A percentile compares a stretch with the other conserved stretches of the same genome.
phyloP scores from a whole-genome alignment of 2,329 filamentous ascomycete species.

The Ustulina deusta region DNA sequence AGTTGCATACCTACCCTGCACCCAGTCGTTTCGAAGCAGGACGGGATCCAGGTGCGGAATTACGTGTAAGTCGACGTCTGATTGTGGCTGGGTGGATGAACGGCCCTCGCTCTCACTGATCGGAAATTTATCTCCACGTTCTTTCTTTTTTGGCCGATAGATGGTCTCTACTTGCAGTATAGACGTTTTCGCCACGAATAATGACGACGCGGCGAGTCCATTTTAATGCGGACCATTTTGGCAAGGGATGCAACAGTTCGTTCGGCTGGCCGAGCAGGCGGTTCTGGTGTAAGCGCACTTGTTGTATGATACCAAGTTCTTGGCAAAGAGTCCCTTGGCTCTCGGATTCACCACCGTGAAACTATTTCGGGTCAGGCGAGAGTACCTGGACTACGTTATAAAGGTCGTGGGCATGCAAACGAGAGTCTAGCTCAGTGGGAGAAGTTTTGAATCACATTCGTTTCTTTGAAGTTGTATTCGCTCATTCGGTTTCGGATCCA shows the following conservation, averaged over 20 bases:
- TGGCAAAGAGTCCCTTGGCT: constrained; percentile 23
- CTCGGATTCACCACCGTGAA: constrained; percentile 15
- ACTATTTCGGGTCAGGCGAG: not conserved
- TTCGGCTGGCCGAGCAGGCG: not conserved
- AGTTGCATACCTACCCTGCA: not conserved
- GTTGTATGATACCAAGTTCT: constrained; percentile 14
- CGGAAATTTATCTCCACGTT: constrained; percentile 4
- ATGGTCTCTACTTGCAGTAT: not conserved
- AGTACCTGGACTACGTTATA: not conserved
- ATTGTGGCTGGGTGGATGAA: constrained; percentile 12
- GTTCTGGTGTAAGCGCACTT: not conserved
- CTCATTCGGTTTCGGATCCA: constrained; percentile 7
- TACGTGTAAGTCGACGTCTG: constrained; percentile 12
- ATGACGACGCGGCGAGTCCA: constrained; percentile 20
- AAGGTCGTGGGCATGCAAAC: constrained; percentile 14
- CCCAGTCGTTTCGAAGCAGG: not conserved
- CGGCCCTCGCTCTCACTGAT: not conserved
- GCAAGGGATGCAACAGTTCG: not conserved
- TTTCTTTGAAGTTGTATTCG: constrained; percentile 2
- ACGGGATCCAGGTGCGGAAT: not conserved
- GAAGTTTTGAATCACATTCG: not conserved
- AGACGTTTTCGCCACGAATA: constrained; percentile 13
- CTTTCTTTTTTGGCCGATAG: not conserved
- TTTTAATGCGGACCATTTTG: constrained; percentile 26
- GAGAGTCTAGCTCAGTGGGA: not conserved